Evolutionary conservation across 2,329 filamentous ascomycete species (phyloP).

Genomic region (Ophiostoma sp.): DNA sequence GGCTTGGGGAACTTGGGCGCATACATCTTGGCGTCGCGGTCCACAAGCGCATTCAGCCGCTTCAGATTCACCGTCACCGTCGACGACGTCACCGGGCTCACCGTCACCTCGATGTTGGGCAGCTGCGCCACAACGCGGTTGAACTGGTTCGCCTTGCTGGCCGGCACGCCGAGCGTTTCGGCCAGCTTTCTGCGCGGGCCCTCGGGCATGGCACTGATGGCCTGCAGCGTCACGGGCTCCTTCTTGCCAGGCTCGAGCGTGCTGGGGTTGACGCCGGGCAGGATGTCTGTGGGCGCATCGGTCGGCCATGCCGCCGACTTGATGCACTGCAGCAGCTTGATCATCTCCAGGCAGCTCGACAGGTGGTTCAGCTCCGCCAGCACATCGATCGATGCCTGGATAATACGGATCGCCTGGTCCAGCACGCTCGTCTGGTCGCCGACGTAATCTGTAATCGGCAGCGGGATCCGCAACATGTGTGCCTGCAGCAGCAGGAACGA

Average conservation of each 20-base stretch:
- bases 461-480: conserved; percentile 85
- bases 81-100: conserved; percentile 55
- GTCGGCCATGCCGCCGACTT: conserved; percentile 89
- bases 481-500: conserved; percentile 90
- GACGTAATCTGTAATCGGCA: conserved; percentile 95
- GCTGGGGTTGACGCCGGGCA: conserved; percentile 59
- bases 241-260: background rate
- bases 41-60: conserved; percentile 60
- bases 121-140: conserved; percentile 58
- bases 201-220: conserved; percentile 37
- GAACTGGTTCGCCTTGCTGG: conserved; percentile 44
- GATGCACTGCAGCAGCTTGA: conserved; percentile 80
- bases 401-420: conserved; percentile 93
- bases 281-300: conserved; percentile 70
- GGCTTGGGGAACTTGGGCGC: conserved; percentile 89
- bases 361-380: conserved; percentile 82
- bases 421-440: conserved; percentile 86
- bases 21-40: conserved; percentile 69
- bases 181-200: conserved; percentile 42
- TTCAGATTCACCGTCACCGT: conserved; percentile 58
- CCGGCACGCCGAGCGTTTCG: conserved; percentile 48
- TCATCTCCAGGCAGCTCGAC: conserved; percentile 73
- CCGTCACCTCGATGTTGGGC: conserved; percentile 61
- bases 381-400: conserved; percentile 91
- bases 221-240: conserved; percentile 34